Conservation (phyloP, 495 filamentous ascomycete genomes). For the Xylaria bambusicola region DNA sequence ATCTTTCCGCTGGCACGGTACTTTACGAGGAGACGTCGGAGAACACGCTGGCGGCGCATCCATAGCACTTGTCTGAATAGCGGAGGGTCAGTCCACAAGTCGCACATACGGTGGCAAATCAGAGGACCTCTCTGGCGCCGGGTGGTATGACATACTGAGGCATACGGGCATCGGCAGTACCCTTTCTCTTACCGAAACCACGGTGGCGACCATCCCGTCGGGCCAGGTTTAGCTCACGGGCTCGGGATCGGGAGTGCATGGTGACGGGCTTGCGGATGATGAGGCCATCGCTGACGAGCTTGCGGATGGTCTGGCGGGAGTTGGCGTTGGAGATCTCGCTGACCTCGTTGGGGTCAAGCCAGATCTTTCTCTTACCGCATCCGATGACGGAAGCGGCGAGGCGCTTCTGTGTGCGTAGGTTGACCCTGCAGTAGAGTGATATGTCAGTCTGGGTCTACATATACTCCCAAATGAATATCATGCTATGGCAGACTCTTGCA, state of each 20-base stretch:
- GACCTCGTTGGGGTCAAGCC: conserved; percentile 99
- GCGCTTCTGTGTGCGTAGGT: conserved; percentile 99
- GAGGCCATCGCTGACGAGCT: conserved; percentile 99
- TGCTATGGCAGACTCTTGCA: too few relatives aligned
- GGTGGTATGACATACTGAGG: conserved; percentile 69
- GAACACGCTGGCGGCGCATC: conserved; percentile 99
- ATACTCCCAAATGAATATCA: background rate
- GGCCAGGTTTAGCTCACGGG: conserved; percentile 86
- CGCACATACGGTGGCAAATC: background rate
- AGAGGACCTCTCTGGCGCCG: too few relatives aligned
- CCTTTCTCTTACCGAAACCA: conserved; percentile 99
- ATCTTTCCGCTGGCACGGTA: conserved; percentile 99
- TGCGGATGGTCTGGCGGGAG: conserved; percentile 99
- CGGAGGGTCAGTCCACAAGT: conserved; percentile 32
- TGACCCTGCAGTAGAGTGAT: conserved; percentile 70
- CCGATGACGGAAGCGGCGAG: conserved; percentile 96
- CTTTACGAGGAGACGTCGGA: conserved; percentile 97
- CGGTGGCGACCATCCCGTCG: conserved; percentile 93
- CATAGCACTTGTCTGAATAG: conserved; percentile 82
- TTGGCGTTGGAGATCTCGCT: conserved; percentile 99
- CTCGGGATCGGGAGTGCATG: conserved; percentile 97
- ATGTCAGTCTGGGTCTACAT: conserved; percentile 36
- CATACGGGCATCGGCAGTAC: conserved; percentile 99
- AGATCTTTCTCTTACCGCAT: conserved; percentile 99
- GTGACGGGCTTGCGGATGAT: conserved; percentile 99